These are phyloP conservation scores for Salvia splendens DNA, from an alignment of 257 asterid species.

Conservation along the genomic window DNA sequence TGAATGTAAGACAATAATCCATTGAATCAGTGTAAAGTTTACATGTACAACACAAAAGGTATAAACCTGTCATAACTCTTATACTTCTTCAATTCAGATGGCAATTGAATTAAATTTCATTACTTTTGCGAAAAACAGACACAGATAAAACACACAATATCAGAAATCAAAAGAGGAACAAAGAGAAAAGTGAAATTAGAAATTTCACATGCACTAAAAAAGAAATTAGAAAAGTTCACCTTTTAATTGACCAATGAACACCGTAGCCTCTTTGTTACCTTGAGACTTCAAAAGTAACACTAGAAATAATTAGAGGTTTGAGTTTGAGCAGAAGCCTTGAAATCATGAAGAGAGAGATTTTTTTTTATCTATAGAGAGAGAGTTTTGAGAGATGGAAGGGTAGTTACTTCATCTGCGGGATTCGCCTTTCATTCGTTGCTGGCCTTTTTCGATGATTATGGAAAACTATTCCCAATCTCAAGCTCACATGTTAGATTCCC, in stretches of 20 bases:
- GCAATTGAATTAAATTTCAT: constrained; percentile 11
- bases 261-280: constrained; percentile 19
- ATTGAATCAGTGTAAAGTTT: too few species aligned
- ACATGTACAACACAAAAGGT: not conserved
- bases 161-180: constrained; percentile 22
- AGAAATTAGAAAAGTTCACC: constrained; percentile 28
- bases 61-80: not conserved
- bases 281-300: constrained; percentile 15
- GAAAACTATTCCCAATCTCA: constrained; percentile 20
- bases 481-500: constrained; percentile 13
- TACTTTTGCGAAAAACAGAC: not conserved
- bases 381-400: constrained; percentile 31
- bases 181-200: constrained; percentile 20
- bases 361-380: constrained; percentile 27
- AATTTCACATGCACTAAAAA: constrained; percentile 26
- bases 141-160: not conserved
- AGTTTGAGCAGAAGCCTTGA: constrained; percentile 27
- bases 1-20: not conserved
- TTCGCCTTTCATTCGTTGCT: constrained; percentile 52
- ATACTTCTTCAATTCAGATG: not conserved
- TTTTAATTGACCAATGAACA: constrained; percentile 34
- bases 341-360: constrained; percentile 28
- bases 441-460: constrained; percentile 33
- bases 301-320: not conserved
- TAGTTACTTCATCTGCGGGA: constrained; percentile 56